Evolutionary conservation across 805 yeast genomes (phyloP).

Genomic region (Cephaloascus albidus): DNA sequence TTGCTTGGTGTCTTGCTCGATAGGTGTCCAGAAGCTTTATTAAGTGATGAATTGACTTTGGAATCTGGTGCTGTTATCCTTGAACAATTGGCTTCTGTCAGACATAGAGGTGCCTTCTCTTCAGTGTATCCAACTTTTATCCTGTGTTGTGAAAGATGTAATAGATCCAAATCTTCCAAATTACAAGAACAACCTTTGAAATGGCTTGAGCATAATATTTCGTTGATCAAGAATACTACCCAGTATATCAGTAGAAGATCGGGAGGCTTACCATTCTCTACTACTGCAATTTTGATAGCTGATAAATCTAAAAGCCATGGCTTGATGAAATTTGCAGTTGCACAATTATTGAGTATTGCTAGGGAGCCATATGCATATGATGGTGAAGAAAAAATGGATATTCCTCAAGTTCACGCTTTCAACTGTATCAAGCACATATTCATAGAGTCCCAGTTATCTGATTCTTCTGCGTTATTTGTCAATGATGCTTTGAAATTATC

Average conservation of each 20-base stretch:
- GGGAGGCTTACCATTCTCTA: constrained; percentile 80
- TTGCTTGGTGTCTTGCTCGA: constrained; percentile 39
- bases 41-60: constrained; percentile 17
- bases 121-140: constrained; percentile 78
- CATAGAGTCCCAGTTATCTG: constrained; percentile 59
- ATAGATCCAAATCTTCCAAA: constrained; percentile 12
- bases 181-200: constrained; percentile 28
- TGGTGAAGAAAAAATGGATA: constrained; percentile 50
- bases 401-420: constrained; percentile 91
- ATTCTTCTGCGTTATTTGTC: constrained; percentile 37
- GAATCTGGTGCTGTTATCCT: constrained; percentile 45
- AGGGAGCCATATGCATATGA: constrained; percentile 31
- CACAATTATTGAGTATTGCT: constrained; percentile 46
- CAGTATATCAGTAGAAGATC: constrained; percentile 82
- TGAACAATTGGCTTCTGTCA: constrained; percentile 59
- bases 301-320: constrained; percentile 21
- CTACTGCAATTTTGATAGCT: constrained; percentile 66
- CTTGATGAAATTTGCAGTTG: constrained; percentile 41
- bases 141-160: constrained; percentile 53
- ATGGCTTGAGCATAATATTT: constrained; percentile 57
- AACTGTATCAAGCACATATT: constrained; percentile 74
- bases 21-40: constrained; percentile 10
- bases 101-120: constrained; percentile 90
- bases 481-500: constrained; percentile 54
- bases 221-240: constrained; percentile 40